phyloP scores from a whole-genome alignment of 140 eudicot genomes.

The Eryngium alpinum region DNA sequence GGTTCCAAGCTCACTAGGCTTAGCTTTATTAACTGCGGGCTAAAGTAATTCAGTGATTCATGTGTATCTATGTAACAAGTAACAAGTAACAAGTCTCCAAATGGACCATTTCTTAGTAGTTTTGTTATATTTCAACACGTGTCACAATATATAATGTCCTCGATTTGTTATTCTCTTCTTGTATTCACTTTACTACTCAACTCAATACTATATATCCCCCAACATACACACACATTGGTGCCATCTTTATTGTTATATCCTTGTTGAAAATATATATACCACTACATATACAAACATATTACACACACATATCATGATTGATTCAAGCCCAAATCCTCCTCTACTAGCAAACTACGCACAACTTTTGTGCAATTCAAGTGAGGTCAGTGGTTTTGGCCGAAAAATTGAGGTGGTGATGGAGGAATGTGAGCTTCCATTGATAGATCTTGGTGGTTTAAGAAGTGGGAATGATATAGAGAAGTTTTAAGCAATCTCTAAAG shows the following conservation, averaged over 20 bases:
- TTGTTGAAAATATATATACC: constrained; percentile 11
- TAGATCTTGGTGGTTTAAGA: constrained; percentile 42
- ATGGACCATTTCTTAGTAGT: constrained; percentile 24
- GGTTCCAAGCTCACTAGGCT: background rate
- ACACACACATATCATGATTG: constrained; percentile 24
- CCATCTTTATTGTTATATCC: constrained; percentile 27
- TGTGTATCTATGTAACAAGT: background rate
- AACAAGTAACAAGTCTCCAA: constrained; percentile 36
- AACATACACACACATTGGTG: background rate
- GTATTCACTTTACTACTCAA: background rate
- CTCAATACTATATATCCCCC: background rate
- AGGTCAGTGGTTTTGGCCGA: background rate
- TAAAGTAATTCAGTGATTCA: constrained; percentile 16
- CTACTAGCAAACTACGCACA: constrained; percentile 33
- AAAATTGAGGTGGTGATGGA: constrained; percentile 22
- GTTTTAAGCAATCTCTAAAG: constrained; percentile 32
- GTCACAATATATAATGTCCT: constrained; percentile 26
- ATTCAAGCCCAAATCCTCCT: constrained; percentile 32
- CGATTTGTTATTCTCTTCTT: constrained; percentile 31
- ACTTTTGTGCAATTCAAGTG: constrained; percentile 14
- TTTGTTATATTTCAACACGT: constrained; percentile 29
- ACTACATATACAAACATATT: background rate
- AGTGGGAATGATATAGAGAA: constrained; percentile 32
- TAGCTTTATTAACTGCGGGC: constrained; percentile 14
- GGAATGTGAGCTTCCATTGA: constrained; percentile 48